These are phyloP conservation scores for Rhamnella rubrinervis DNA, from an alignment of 331 rosid species.

Conservation along the genomic window DNA sequence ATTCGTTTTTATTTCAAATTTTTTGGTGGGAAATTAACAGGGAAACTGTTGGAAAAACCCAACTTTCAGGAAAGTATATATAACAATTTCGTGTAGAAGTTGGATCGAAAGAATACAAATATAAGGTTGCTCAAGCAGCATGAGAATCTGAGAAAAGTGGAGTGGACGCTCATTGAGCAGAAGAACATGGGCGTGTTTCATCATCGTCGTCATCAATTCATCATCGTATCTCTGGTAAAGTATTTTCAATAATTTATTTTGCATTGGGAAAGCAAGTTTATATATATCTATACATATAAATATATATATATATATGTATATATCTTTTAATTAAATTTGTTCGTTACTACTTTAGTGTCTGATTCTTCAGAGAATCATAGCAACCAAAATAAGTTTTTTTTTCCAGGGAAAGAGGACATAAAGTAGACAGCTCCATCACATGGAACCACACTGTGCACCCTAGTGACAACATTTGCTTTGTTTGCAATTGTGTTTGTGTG, in stretches of 20 bases:
- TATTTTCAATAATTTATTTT: constrained; percentile 7
- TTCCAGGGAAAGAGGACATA: constrained; percentile 29
- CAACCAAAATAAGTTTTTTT: background rate
- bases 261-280: constrained; percentile 1
- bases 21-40: too few species aligned
- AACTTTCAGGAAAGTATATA: constrained; percentile 15
- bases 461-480: constrained; percentile 12
- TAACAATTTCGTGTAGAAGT: background rate
- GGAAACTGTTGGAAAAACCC: background rate
- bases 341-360: too few species aligned
- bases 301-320: background rate
- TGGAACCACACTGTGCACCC: constrained; percentile 12
- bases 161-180: constrained; percentile 14
- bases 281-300: background rate
- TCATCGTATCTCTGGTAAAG: constrained; percentile 22
- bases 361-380: too few species aligned
- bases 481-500: too few species aligned
- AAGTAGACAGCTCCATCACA: constrained; percentile 24
- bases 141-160: constrained; percentile 39
- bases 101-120: constrained; percentile 16
- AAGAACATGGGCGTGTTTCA: constrained; percentile 20
- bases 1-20: too few species aligned
- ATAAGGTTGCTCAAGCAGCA: constrained; percentile 41
- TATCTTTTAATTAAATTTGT: too few species aligned
- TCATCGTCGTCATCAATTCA: background rate